Evolutionary conservation across 768 basidiomycete genomes (phyloP).

Genomic region (Lentinula aciculospora): DNA sequence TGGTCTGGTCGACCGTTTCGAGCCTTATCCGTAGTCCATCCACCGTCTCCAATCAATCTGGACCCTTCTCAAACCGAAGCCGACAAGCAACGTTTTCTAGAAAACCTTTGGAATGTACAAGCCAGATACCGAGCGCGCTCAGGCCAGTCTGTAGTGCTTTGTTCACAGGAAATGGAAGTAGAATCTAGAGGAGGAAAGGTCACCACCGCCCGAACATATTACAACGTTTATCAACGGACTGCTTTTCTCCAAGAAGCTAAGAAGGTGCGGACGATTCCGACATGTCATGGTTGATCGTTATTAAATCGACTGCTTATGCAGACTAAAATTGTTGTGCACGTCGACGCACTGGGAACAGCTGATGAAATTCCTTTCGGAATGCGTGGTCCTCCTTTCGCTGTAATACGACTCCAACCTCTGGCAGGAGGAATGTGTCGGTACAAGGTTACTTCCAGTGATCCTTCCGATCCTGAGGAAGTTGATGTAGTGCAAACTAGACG

Average conservation of each 20-base stretch:
- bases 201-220: slow-evolving; percentile 77
- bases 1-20: slow-evolving; percentile 90
- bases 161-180: slow-evolving; percentile 70
- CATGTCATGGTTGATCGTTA: background rate
- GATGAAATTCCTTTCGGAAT: slow-evolving; percentile 76
- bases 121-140: slow-evolving; percentile 69
- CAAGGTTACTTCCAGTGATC: slow-evolving; percentile 69
- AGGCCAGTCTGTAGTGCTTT: slow-evolving; percentile 69
- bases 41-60: slow-evolving; percentile 59
- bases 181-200: slow-evolving; percentile 56
- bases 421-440: slow-evolving; percentile 79
- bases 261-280: slow-evolving; percentile 46
- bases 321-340: slow-evolving; percentile 86
- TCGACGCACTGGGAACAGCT: slow-evolving; percentile 71
- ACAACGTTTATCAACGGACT: slow-evolving; percentile 81
- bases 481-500: slow-evolving; percentile 76
- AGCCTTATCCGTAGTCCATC: slow-evolving; percentile 69
- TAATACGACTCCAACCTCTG: slow-evolving; percentile 79
- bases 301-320: slow-evolving; percentile 23
- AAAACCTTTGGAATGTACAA: slow-evolving; percentile 87
- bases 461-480: slow-evolving; percentile 69
- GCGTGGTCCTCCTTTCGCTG: slow-evolving; percentile 65
- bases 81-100: slow-evolving; percentile 80
- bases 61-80: slow-evolving; percentile 58
- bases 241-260: slow-evolving; percentile 72